Conservation (phyloP, 805 yeast genomes). For the Suhomyces faveliae region DNA sequence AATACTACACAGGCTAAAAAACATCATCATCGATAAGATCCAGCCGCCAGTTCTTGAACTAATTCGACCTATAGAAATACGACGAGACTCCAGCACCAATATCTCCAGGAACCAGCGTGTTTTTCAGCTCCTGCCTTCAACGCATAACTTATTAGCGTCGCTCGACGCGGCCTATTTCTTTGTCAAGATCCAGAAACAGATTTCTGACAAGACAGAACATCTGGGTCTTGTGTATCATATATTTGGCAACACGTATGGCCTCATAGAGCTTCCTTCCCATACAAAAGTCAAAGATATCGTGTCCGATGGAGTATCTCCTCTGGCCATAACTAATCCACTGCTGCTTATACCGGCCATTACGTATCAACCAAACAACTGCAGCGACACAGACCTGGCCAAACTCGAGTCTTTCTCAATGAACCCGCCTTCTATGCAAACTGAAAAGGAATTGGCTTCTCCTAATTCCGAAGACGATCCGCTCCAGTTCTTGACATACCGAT, state of each 20-base stretch:
- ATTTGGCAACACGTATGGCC: slow-evolving; percentile 11
- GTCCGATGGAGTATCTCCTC: neutral
- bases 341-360: neutral
- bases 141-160: slow-evolving; percentile 9
- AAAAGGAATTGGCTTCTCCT: neutral
- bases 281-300: slow-evolving; percentile 9
- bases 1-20: slow-evolving; percentile 11
- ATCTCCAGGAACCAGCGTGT: slow-evolving; percentile 3
- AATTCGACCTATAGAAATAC: neutral
- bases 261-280: slow-evolving; percentile 10
- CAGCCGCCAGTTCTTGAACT: neutral
- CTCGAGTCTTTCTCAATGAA: slow-evolving; percentile 16
- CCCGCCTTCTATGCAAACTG: slow-evolving; percentile 10
- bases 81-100: neutral
- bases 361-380: neutral
- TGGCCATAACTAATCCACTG: neutral
- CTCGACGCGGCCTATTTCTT: slow-evolving; percentile 12
- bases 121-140: slow-evolving; percentile 7
- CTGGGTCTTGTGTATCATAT: slow-evolving; percentile 15
- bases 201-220: slow-evolving; percentile 12
- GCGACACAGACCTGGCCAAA: neutral
- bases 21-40: slow-evolving; percentile 3
- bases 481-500: slow-evolving; percentile 31
- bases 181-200: slow-evolving; percentile 13
- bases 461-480: slow-evolving; percentile 20